phyloP scores from a whole-genome alignment of 2,329 filamentous ascomycete genomes.

The Colletotrichum abscissum region DNA sequence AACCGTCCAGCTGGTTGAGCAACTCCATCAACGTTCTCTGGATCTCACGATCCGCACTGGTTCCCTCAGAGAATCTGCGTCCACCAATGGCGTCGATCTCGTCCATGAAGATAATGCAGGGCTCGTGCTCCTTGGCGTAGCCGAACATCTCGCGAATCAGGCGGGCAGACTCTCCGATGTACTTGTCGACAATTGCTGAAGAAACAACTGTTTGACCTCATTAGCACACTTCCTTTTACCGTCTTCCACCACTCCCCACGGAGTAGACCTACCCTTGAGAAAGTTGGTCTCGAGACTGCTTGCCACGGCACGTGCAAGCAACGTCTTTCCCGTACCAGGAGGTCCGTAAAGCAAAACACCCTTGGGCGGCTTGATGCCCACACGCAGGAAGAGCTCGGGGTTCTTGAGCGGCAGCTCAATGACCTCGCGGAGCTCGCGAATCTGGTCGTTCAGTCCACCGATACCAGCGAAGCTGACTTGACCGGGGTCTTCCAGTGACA shows the following conservation, averaged over 20 bases:
- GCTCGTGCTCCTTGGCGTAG: constrained; percentile 98
- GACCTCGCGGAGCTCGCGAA: constrained; percentile 95
- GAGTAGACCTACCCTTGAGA: constrained; percentile 79
- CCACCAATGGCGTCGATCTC: constrained; percentile 99
- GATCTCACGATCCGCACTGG: constrained; percentile 96
- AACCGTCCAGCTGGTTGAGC: constrained; percentile 97
- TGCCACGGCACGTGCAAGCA: constrained; percentile 92
- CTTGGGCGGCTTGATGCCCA: constrained; percentile 99
- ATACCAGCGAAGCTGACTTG: constrained; percentile 98
- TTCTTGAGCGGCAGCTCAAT: constrained; percentile 99
- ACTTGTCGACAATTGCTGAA: constrained; percentile 99
- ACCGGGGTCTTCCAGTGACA: constrained; percentile 97
- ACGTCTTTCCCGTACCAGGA: constrained; percentile 95
- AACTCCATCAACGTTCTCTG: constrained; percentile 99
- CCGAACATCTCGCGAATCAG: constrained; percentile 99
- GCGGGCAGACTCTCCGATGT: constrained; percentile 97
- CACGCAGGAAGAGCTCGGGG: constrained; percentile 94
- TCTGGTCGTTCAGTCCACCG: constrained; percentile 97
- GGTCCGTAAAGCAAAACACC: constrained; percentile 96
- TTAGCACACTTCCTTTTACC: constrained; percentile 32
- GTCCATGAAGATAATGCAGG: constrained; percentile 99
- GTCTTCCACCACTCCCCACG: too few species aligned
- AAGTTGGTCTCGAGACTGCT: constrained; percentile 99
- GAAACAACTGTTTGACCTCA: constrained; percentile 78
- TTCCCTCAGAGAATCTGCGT: constrained; percentile 95